Evolutionary conservation across 2,329 filamentous ascomycete species (phyloP), one percentile per base, ranked within the genome.

Genomic region (Coniochaeta sp.): DNA sequence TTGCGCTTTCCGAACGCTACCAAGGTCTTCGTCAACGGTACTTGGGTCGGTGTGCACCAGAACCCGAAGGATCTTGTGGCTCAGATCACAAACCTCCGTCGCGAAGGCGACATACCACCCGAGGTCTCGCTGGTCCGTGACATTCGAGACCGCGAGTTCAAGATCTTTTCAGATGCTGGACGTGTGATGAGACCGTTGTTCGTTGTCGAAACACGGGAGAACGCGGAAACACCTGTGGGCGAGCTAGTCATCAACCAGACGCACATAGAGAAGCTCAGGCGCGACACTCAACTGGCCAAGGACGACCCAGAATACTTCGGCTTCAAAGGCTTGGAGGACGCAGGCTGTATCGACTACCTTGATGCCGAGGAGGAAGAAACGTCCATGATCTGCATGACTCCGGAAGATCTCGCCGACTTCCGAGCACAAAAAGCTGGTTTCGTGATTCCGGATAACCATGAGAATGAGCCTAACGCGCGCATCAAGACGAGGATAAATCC

Each of bases 291-390:
- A 55, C 77, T 88, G 19, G 84, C 85, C 54, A 78, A 82, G 24
- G 84, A 87, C 47, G 79, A 81, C 34, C 75, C 75, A 1, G 73
- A 80, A 32, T 89, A 87, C 67, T 93, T 90, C 69, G 93, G 92
- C 58, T 99, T 96, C 92, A 86, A 92, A 66, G 90, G 91, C 19
- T 80, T 99, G 44, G 86, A 96, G 50, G 85, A 88, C 61, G 84
- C 86, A 14, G 95, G 93, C 74, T 91, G 92, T 2, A 89, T 99
- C 40, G 95, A 99, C 72, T 98, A 97, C 70, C 84, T 99, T 12
- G 95, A 99, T 73, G 95, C 95, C 0, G 96, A 99, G 71, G 96
- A 99, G 79, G 95, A 99, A 72, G 96, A 99, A 74, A 96, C 92
- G 0, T 89, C 95, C 42, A 99, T 99, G 95, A 99, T 99, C 70